These are phyloP conservation scores for Fusarium buharicum DNA, from an alignment of 2,329 filamentous ascomycete species.

Conservation along the genomic window DNA sequence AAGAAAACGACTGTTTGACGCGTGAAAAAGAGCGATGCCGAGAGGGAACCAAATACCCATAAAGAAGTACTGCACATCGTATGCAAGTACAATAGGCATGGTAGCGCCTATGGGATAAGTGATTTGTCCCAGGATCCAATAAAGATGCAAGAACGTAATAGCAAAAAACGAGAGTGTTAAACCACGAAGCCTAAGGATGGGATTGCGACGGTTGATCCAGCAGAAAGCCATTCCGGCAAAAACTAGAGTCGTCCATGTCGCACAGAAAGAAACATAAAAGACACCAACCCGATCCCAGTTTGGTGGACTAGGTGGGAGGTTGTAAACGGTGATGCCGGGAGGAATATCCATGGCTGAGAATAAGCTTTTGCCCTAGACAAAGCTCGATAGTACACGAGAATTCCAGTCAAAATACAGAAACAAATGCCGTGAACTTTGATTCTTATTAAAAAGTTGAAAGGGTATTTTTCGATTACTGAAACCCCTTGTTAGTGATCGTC, in stretches of 20 bases:
- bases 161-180: slow-evolving; percentile 54
- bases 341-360: slow-evolving; percentile 5
- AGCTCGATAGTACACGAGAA: not conserved
- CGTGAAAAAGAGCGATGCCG: slow-evolving; percentile 73
- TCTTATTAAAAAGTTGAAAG: not conserved
- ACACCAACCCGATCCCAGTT: slow-evolving; percentile 12
- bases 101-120: slow-evolving; percentile 51
- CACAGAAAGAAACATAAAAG: slow-evolving; percentile 16
- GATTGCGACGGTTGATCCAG: slow-evolving; percentile 49
- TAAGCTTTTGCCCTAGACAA: not conserved
- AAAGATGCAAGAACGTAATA: slow-evolving; percentile 54
- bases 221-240: slow-evolving; percentile 53
- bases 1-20: slow-evolving; percentile 69
- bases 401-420: not conserved
- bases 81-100: slow-evolving; percentile 57
- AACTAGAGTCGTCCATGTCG: slow-evolving; percentile 13
- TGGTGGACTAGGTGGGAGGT: slow-evolving; percentile 6
- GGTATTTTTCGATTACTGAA: not conserved
- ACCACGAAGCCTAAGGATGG: slow-evolving; percentile 54
- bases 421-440: not conserved
- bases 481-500: slow-evolving; percentile 5
- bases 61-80: slow-evolving; percentile 64
- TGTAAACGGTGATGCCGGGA: slow-evolving; percentile 9
- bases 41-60: slow-evolving; percentile 73
- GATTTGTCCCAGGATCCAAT: slow-evolving; percentile 54